These are phyloP conservation scores for Saccharomycopsis guyanensis DNA, from an alignment of 805 yeast genomes.

Conservation along the genomic window DNA sequence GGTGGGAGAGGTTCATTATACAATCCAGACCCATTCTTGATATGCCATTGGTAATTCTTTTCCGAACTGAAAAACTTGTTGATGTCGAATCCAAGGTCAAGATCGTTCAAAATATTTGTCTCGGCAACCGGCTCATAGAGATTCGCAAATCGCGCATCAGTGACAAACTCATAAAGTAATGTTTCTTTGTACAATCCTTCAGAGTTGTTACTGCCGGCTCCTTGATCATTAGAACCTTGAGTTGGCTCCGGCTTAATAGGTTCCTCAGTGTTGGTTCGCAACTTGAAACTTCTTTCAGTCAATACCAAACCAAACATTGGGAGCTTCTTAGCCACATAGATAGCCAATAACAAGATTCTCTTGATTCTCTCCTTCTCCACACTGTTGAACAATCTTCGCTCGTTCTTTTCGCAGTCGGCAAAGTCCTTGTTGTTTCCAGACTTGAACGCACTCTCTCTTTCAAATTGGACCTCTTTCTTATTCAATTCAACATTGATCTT, in stretches of 20 bases:
- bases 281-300: slow-evolving; percentile 38
- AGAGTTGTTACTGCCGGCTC: background rate
- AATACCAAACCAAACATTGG: slow-evolving; percentile 47
- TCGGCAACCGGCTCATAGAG: slow-evolving; percentile 32
- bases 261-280: slow-evolving; percentile 23
- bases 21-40: slow-evolving; percentile 20
- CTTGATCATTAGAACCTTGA: too few relatives aligned
- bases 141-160: slow-evolving; percentile 35
- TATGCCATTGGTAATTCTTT: slow-evolving; percentile 12
- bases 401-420: slow-evolving; percentile 7
- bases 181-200: slow-evolving; percentile 15
- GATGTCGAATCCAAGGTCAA: slow-evolving; percentile 8
- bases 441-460: slow-evolving; percentile 3
- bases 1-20: slow-evolving; percentile 7
- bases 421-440: slow-evolving; percentile 2
- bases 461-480: slow-evolving; percentile 15
- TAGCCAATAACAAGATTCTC: slow-evolving; percentile 43
- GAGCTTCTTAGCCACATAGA: slow-evolving; percentile 43
- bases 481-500: slow-evolving; percentile 15
- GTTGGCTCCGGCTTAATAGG: too few relatives aligned
- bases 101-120: slow-evolving; percentile 25
- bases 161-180: slow-evolving; percentile 23
- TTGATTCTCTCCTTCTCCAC: slow-evolving; percentile 45
- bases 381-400: slow-evolving; percentile 19
- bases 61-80: slow-evolving; percentile 15